Conservation (phyloP, 345 rosid genomes). For the Salix suchowensis region DNA sequence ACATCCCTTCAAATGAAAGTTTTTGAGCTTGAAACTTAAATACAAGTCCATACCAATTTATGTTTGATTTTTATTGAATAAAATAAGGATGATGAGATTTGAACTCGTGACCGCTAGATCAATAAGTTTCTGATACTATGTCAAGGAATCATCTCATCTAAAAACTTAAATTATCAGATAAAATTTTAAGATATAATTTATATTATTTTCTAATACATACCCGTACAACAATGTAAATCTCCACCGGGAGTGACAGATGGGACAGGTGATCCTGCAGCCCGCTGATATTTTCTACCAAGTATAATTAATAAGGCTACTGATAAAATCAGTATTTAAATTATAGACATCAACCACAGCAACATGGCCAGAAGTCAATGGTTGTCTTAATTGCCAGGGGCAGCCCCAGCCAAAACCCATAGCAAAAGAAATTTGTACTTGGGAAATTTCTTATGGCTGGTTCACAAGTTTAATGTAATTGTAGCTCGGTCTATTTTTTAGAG, state of each 20-base stretch:
- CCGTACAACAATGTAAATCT: no score
- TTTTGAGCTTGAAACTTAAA: no score
- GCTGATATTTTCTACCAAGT: background rate
- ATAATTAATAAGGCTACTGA: background rate
- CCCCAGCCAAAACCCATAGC: no score
- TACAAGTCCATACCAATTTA: fast-evolving
- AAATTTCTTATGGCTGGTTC: background rate
- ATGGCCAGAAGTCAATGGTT: background rate
- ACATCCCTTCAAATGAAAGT: no score
- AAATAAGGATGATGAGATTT: no score
- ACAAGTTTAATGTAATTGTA: background rate
- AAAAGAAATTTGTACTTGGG: background rate
- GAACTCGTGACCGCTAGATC: no score
- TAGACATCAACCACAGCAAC: background rate
- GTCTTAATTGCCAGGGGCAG: background rate
- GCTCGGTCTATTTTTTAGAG: background rate
- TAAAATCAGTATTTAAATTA: background rate
- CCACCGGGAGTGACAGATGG: no score
- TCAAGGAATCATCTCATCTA: fast-evolving
- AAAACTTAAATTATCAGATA: no score
- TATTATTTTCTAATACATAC: no score
- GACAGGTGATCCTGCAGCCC: background rate
- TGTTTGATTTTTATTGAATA: no score
- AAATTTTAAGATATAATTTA: no score
- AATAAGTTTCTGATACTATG: no score